A percentile compares a stretch with the other conserved stretches of the same genome.
Evolutionary conservation across 768 basidiomycete genomes (phyloP).

Genomic region (Cantharellus anzutake): DNA sequence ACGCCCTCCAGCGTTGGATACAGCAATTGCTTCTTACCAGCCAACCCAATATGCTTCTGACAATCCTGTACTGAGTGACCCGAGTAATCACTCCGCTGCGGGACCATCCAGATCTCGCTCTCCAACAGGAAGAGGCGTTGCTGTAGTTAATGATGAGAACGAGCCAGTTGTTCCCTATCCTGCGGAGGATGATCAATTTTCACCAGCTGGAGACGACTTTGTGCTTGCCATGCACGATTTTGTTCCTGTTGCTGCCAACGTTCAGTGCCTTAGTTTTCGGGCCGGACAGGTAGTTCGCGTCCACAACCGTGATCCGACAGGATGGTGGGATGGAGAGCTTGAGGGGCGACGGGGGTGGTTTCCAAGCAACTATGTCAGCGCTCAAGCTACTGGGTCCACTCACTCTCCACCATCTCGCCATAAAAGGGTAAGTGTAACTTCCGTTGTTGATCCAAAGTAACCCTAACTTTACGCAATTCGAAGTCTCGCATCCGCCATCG

Average conservation of each 20-base stretch:
- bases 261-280: slow-evolving; percentile 72
- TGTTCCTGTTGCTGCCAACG: slow-evolving; percentile 42
- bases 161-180: background rate
- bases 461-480: background rate
- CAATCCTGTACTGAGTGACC: background rate
- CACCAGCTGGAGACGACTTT: slow-evolving; percentile 18
- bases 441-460: background rate
- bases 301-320: slow-evolving; percentile 67
- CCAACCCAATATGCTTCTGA: background rate
- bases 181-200: background rate
- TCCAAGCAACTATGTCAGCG: slow-evolving; percentile 71
- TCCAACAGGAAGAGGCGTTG: background rate
- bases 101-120: background rate
- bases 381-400: background rate
- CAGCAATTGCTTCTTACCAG: background rate
- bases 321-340: slow-evolving; percentile 98
- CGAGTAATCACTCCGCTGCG: background rate
- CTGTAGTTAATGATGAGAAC: background rate
- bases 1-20: background rate
- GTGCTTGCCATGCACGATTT: slow-evolving; percentile 92
- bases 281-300: slow-evolving; percentile 86
- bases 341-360: slow-evolving; percentile 90
- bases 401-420: background rate
- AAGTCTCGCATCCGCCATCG: background rate
- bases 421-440: background rate